Conservation (phyloP, 768 basidiomycete genomes). For the Amanita molliuscula region DNA sequence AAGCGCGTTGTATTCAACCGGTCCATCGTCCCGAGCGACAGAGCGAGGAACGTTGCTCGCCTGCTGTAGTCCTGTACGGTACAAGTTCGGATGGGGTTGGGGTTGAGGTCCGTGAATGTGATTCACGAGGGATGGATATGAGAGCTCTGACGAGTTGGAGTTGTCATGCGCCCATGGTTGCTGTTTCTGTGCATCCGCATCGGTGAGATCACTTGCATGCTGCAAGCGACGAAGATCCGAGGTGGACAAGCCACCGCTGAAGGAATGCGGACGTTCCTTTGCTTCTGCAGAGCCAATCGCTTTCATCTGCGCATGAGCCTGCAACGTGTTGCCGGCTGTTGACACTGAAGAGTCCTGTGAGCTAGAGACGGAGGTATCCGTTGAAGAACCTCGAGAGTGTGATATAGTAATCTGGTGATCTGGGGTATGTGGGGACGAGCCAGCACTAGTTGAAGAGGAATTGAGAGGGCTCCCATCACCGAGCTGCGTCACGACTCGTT, state of each 20-base stretch:
- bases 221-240: conserved; percentile 70
- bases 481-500: conserved; percentile 45
- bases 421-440: conserved; percentile 61
- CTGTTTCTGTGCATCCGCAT: conserved; percentile 29
- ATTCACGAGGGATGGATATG: conserved; percentile 61
- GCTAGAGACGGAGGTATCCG: conserved; percentile 45
- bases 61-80: conserved; percentile 26
- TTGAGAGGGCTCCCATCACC: conserved; percentile 65
- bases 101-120: conserved; percentile 45
- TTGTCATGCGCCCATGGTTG: conserved; percentile 44
- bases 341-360: conserved; percentile 68
- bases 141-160: conserved; percentile 30
- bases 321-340: conserved; percentile 44
- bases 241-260: conserved; percentile 66
- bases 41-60: conserved; percentile 15
- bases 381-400: background rate
- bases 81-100: conserved; percentile 34
- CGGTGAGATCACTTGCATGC: conserved; percentile 46
- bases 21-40: conserved; percentile 33
- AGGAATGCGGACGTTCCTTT: conserved; percentile 74
- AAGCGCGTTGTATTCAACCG: conserved; percentile 52
- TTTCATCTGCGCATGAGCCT: conserved; percentile 47
- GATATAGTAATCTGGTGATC: conserved; percentile 47
- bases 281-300: conserved; percentile 40
- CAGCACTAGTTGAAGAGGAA: conserved; percentile 60